phyloP scores from a whole-genome alignment of 805 yeast species.

The Wickerhamiella sorbophila region DNA sequence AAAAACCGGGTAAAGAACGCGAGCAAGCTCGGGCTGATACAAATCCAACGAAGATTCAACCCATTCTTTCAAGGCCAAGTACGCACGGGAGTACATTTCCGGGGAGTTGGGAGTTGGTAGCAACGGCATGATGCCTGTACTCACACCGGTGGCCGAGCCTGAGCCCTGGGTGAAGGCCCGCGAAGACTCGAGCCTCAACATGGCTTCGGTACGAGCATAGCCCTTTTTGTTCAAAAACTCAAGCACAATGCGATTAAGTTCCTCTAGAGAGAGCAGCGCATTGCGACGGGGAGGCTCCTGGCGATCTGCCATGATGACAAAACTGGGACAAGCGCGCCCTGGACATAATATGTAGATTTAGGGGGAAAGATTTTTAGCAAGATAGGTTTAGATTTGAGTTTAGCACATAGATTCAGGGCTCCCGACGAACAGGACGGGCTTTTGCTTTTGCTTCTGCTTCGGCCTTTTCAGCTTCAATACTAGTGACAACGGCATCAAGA shows the following conservation, averaged over 20 bases:
- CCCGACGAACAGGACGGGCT: slow-evolving; percentile 13
- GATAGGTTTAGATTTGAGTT: too few species aligned
- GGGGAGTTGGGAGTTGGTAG: slow-evolving; percentile 33
- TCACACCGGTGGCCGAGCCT: slow-evolving; percentile 23
- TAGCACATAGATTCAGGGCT: neutral
- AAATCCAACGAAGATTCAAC: slow-evolving; percentile 80
- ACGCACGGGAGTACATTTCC: slow-evolving; percentile 63
- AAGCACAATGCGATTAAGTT: slow-evolving; percentile 77
- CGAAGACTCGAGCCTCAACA: slow-evolving; percentile 64
- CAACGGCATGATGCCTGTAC: slow-evolving; percentile 13
- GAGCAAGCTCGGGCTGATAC: slow-evolving; percentile 72
- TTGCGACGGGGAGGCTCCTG: slow-evolving; percentile 1
- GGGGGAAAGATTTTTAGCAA: too few species aligned
- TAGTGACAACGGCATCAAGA: slow-evolving; percentile 59
- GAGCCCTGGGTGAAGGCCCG: slow-evolving; percentile 22
- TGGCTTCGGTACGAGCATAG: slow-evolving; percentile 84
- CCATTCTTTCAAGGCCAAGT: slow-evolving; percentile 71
- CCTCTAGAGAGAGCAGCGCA: slow-evolving; percentile 45
- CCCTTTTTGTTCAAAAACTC: slow-evolving; percentile 92
- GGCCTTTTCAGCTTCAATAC: slow-evolving; percentile 77
- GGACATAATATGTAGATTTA: neutral
- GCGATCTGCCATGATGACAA: slow-evolving; percentile 1
- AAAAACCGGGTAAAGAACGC: slow-evolving; percentile 83
- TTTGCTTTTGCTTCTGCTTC: slow-evolving; percentile 51
- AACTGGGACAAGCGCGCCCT: neutral